phyloP scores from a whole-genome alignment of 768 basidiomycete genomes.

The Russula earlei region DNA sequence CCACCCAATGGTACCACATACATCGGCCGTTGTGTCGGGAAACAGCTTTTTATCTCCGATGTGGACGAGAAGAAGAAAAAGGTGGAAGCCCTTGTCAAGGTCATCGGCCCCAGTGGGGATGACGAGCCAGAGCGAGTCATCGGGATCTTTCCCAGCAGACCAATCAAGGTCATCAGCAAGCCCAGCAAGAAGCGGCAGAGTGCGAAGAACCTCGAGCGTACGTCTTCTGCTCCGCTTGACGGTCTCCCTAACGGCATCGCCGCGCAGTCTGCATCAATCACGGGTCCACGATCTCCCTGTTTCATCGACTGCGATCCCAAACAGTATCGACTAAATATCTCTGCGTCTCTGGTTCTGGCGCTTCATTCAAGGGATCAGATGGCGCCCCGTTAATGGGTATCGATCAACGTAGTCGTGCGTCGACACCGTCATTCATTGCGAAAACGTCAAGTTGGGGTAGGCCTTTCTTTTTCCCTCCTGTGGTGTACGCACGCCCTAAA shows the following conservation, averaged over 20 bases:
- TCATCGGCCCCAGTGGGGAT: slow-evolving; percentile 70
- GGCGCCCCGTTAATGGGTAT: slow-evolving; percentile 79
- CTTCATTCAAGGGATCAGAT: slow-evolving; percentile 90
- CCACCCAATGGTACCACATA: slow-evolving; percentile 78
- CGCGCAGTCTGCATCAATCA: slow-evolving; percentile 83
- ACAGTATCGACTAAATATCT: slow-evolving; percentile 95
- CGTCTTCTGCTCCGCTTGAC: slow-evolving; percentile 28
- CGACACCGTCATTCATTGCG: slow-evolving; percentile 80
- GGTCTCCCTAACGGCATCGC: slow-evolving; percentile 9
- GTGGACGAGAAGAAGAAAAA: slow-evolving; percentile 94
- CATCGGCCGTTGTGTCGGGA: slow-evolving; percentile 88
- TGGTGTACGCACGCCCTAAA: too few relatives aligned
- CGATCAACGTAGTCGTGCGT: slow-evolving; percentile 58
- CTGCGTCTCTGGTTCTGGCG: slow-evolving; percentile 87
- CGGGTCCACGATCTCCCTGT: slow-evolving; percentile 89
- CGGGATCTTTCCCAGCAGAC: slow-evolving; percentile 82
- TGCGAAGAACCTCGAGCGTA: slow-evolving; percentile 86
- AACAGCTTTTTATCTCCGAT: slow-evolving; percentile 91
- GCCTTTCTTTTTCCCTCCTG: slow-evolving; percentile 22
- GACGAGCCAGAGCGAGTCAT: slow-evolving; percentile 77
- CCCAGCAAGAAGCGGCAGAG: slow-evolving; percentile 95
- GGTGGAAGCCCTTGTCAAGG: slow-evolving; percentile 86
- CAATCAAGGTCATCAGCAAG: slow-evolving; percentile 99
- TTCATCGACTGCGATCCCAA: slow-evolving; percentile 92
- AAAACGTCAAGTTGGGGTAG: slow-evolving; percentile 85